phyloP scores from a whole-genome alignment of 2,329 filamentous ascomycete species.

The Bipolaris cookei region DNA sequence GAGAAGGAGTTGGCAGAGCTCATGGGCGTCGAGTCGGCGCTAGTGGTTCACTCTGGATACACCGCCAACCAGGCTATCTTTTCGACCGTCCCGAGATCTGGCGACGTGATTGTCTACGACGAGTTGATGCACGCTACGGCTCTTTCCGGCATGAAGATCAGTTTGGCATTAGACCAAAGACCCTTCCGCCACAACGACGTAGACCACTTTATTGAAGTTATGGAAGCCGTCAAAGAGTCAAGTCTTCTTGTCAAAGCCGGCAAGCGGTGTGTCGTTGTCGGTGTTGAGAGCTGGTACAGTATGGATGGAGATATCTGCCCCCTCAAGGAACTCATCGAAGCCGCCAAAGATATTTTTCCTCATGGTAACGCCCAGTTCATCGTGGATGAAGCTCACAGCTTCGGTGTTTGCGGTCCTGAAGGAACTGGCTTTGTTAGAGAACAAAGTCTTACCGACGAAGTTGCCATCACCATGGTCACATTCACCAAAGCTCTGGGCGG shows the following conservation, averaged over 20 bases:
- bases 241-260: slow-evolving; percentile 29
- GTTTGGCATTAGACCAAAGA: slow-evolving; percentile 56
- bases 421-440: slow-evolving; percentile 62
- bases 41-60: slow-evolving; percentile 62
- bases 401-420: slow-evolving; percentile 62
- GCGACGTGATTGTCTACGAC: slow-evolving; percentile 76
- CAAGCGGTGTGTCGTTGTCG: slow-evolving; percentile 40
- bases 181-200: slow-evolving; percentile 65
- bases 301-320: slow-evolving; percentile 81
- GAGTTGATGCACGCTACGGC: slow-evolving; percentile 78
- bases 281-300: slow-evolving; percentile 62
- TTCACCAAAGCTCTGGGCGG: slow-evolving; percentile 37
- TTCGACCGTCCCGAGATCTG: slow-evolving; percentile 47
- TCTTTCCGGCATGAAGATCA: slow-evolving; percentile 75
- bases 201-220: slow-evolving; percentile 51
- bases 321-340: slow-evolving; percentile 63
- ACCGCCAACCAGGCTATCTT: slow-evolving; percentile 52
- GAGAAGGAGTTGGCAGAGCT: slow-evolving; percentile 64
- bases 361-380: slow-evolving; percentile 66
- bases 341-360: slow-evolving; percentile 63
- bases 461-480: slow-evolving; percentile 35
- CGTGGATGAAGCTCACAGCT: slow-evolving; percentile 71
- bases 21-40: slow-evolving; percentile 60
- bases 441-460: slow-evolving; percentile 35
- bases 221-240: slow-evolving; percentile 4